Evolutionary conservation across 2,329 filamentous ascomycete species (phyloP), one percentile per base, ranked within the genome.

Genomic region (Fusarium nelsonii): DNA sequence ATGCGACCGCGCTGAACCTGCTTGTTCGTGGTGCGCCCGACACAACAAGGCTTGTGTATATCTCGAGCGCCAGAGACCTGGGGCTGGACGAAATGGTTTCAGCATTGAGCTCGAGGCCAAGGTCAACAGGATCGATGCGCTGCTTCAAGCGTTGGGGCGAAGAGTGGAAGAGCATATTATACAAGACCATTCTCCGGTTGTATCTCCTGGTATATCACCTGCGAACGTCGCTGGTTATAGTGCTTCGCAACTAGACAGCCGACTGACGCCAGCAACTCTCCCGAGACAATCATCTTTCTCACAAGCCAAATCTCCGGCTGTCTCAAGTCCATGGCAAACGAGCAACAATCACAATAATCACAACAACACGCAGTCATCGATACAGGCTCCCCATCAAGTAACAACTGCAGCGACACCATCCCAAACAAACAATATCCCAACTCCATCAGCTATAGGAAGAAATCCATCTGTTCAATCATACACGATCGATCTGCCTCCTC

Each of bases 11-110:
- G 81, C 81, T 34, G 85, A 87, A 71, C 86, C 86, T 3, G 84
- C 85, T n/a, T 92, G 90, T 78, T 89, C 89, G 23, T 92, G 90
- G 90, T 92, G 90, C 76, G 80, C 87, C 50, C 87, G 90, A 51
- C 91, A 92, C 77, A 85, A 85, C 60, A 87, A 90, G 68, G 72
- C 83, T 41, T 92, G 90, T 75, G 87, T 91, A 75, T 92, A 92
- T 75, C 88, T 87, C 64, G 90, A 91, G 73, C 84, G 90, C 41
- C 91, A 91, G 80, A 92, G 91, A 76, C 89, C 90, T 9, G 90
- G 90, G 4, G 82, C 87, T 44, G 82, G 87, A 37, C 81, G 87
- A 32, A 85, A 88, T 71, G 88, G 88, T 44, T 89, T 89, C 76
- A 87, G 87, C 15, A 81, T 87, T 51, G 88, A 90, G 77, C 82